Evolutionary conservation across 163 green algal genomes (phyloP), one percentile per base, ranked within the genome.

Genomic region (Chlorella variabilis): DNA sequence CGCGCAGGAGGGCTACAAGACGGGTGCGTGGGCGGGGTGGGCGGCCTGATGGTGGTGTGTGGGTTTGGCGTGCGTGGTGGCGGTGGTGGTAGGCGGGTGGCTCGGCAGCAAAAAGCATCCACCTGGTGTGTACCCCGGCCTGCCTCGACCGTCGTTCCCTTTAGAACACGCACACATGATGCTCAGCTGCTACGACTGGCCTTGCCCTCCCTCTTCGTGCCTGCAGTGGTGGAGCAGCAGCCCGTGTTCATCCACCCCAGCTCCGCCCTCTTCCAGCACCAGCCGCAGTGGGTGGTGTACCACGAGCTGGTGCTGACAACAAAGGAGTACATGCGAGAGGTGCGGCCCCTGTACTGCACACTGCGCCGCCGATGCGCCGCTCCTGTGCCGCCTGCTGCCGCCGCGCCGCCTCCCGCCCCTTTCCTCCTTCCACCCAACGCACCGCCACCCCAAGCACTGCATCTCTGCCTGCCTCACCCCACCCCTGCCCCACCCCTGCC

Each of bases 161-260:
- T n/a, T n/a, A n/a, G n/a, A n/a, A n/a, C n/a, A n/a, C n/a, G n/a
- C n/a, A n/a, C n/a, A n/a, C n/a, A n/a, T n/a, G n/a, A n/a, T n/a
- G n/a, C n/a, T n/a, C n/a, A n/a, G n/a, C n/a, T n/a, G n/a, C n/a
- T n/a, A n/a, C n/a, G n/a, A 18, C 68, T 36, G 42, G 3, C 68
- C 68, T 45, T 54, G 0, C 21, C 68, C 36, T 21, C 31, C 1
- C 71, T 27, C 25, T 63, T 15, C 23, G 18, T n/a, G 0, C 33
- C 34, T 58, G 51, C 71, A 78, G 88, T 99, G 2, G 96, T 99
- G 59, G 97, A 99, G 92, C 93, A 98, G 85, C 96, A 98, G 87
- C 94, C 95, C 0, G 96, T 99, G 39, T 98, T 96, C 92, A 99
- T 99, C 85, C 97, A 99, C 90, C 97, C 97, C 48, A 93, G 85